Evolutionary conservation across 192 early-diverging fungal species (phyloP).

Genomic region (Linnemannia zychae): DNA sequence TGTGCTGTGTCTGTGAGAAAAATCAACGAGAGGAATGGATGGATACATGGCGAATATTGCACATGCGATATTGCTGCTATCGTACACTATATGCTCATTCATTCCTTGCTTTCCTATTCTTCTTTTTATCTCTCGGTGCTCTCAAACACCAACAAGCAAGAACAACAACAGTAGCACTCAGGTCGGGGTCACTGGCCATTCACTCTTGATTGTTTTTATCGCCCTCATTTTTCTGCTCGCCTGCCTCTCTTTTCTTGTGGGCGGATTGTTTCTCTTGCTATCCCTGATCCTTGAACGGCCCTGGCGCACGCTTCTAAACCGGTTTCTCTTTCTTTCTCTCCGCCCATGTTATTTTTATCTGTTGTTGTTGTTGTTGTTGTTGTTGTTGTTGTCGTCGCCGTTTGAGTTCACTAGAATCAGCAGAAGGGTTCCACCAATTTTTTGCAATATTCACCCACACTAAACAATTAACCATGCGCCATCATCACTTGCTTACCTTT

Average conservation of each 20-base stretch:
- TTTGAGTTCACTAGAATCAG: neutral
- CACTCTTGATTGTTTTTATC: neutral
- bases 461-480: neutral
- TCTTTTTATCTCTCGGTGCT: neutral
- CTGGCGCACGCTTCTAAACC: slow-evolving; percentile 1
- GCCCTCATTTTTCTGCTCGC: neutral
- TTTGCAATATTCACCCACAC: neutral
- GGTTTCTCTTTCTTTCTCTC: neutral
- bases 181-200: neutral
- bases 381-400: neutral
- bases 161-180: neutral
- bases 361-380: neutral
- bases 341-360: neutral
- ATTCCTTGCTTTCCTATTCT: neutral
- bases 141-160: neutral
- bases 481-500: neutral
- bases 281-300: neutral
- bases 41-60: neutral
- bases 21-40: neutral
- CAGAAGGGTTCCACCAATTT: neutral
- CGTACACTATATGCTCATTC: neutral
- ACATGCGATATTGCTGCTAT: neutral
- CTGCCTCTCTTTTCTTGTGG: neutral
- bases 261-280: too few species aligned
- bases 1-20: neutral